phyloP scores from a whole-genome alignment of 1,284 basidiomycete species.

The Coniferiporia sulphurascens region DNA sequence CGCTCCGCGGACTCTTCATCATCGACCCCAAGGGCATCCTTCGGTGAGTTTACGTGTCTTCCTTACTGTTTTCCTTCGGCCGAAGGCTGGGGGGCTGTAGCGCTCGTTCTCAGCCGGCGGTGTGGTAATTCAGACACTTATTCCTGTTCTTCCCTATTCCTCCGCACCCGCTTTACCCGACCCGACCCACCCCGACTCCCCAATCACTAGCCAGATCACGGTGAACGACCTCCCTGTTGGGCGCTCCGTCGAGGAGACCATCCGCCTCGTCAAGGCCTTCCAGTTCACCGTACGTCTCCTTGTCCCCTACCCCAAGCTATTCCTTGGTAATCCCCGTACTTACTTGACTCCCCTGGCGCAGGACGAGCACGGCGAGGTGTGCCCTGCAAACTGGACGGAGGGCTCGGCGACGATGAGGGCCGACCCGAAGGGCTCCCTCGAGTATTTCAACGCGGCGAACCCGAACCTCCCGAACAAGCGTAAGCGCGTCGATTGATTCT shows the following conservation, averaged over 20 bases:
- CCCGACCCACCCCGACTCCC: too few relatives aligned
- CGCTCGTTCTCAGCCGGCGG: too few relatives aligned
- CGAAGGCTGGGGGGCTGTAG: too few relatives aligned
- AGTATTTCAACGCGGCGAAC: conserved; percentile 55
- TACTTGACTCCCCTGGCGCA: conserved; percentile 24
- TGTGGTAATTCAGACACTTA: too few relatives aligned
- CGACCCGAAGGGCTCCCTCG: conserved; percentile 64
- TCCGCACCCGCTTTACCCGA: too few relatives aligned
- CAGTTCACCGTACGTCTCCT: conserved; percentile 66
- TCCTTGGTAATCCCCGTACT: neutral
- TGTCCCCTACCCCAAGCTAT: neutral
- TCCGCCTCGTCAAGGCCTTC: conserved; percentile 88
- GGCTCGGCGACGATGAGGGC: conserved; percentile 75
- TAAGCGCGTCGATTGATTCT: conserved; percentile 17
- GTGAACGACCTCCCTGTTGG: conserved; percentile 89
- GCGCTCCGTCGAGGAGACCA: conserved; percentile 85
- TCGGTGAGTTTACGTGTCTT: conserved; percentile 38
- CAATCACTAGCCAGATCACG: conserved; percentile 61
- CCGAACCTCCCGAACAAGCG: conserved; percentile 11
- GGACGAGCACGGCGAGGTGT: conserved; percentile 87
- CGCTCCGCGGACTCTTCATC: conserved; percentile 84
- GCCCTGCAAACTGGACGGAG: conserved; percentile 83
- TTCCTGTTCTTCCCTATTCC: too few relatives aligned
- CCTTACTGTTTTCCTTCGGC: neutral
- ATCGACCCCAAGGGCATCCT: conserved; percentile 85